Evolutionary conservation across 1,284 basidiomycete genomes (phyloP).

Genomic region (Fomitopsis betulina): DNA sequence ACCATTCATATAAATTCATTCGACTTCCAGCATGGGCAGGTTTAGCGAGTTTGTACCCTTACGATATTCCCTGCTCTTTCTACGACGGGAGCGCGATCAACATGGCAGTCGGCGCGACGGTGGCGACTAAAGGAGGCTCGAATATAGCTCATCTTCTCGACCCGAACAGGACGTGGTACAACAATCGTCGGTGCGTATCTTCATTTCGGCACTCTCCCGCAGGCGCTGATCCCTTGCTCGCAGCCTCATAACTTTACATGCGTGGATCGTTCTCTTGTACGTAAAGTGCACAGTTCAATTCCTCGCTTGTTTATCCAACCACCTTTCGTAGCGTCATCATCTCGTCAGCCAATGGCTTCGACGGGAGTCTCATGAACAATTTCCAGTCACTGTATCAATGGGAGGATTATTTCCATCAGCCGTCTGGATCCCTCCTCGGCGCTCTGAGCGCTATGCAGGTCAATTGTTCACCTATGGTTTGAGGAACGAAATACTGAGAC

Average conservation of each 20-base stretch:
- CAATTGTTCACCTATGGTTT: neutral
- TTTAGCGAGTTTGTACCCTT: constrained; percentile 13
- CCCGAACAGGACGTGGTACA: constrained; percentile 60
- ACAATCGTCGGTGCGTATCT: constrained; percentile 50
- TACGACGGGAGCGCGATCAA: constrained; percentile 27
- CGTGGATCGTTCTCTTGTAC: constrained; percentile 59
- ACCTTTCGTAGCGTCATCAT: constrained; percentile 48
- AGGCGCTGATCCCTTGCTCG: constrained; percentile 4
- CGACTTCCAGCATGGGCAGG: constrained; percentile 6
- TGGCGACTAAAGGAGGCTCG: constrained; percentile 22
- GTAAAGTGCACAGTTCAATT: constrained; percentile 15
- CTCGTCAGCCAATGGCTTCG: constrained; percentile 67
- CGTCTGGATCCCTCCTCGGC: constrained; percentile 48
- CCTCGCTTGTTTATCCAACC: neutral
- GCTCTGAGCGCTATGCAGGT: constrained; percentile 74
- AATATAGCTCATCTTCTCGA: constrained; percentile 54
- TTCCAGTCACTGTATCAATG: constrained; percentile 60
- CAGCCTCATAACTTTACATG: constrained; percentile 54
- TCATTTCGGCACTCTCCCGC: neutral
- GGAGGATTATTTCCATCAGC: constrained; percentile 51
- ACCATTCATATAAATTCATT: neutral
- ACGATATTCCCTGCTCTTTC: constrained; percentile 11
- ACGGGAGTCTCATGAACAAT: constrained; percentile 72
- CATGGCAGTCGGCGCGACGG: constrained; percentile 46
- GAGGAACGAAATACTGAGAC: neutral